Conservation (phyloP, 2,329 filamentous ascomycete genomes). For the Xylariaceae sp. region DNA sequence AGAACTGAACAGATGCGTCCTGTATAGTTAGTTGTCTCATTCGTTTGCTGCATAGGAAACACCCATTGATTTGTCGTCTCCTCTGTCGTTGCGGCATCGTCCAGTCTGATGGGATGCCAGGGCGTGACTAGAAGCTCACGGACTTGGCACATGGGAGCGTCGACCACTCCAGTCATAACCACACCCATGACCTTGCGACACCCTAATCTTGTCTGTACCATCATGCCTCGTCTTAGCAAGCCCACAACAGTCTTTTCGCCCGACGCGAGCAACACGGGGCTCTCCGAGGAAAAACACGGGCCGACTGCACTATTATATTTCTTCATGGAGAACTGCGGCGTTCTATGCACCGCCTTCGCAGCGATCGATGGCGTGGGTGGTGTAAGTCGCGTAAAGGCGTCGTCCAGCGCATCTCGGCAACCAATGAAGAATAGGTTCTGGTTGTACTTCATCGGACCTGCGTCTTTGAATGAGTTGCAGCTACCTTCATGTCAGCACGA, state of each 20-base stretch:
- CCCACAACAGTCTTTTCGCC: constrained; percentile 38
- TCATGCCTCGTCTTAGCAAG: constrained; percentile 41
- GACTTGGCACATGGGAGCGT: constrained; percentile 42
- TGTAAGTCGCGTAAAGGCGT: constrained; percentile 42
- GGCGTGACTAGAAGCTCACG: constrained; percentile 50
- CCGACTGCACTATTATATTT: constrained; percentile 35
- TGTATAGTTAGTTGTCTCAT: constrained; percentile 38
- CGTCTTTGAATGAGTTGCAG: constrained; percentile 61
- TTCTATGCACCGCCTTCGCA: not conserved
- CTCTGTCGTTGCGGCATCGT: constrained; percentile 7
- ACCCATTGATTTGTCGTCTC: constrained; percentile 35
- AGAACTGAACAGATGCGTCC: constrained; percentile 56
- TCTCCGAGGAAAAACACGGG: constrained; percentile 52
- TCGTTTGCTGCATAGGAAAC: constrained; percentile 41
- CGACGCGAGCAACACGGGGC: constrained; percentile 42
- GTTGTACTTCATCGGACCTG: constrained; percentile 53
- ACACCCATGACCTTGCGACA: constrained; percentile 46
- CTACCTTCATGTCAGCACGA: constrained; percentile 5
- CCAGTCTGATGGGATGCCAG: constrained; percentile 53
- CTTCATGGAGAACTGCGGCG: not conserved
- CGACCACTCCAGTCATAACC: constrained; percentile 44
- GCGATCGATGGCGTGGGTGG: constrained; percentile 37
- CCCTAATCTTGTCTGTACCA: constrained; percentile 49
- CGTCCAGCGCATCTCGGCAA: constrained; percentile 48
- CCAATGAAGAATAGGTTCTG: constrained; percentile 47